These are phyloP conservation scores for Rubia tinctorum DNA, from an alignment of 305 asterid species.

Conservation along the genomic window DNA sequence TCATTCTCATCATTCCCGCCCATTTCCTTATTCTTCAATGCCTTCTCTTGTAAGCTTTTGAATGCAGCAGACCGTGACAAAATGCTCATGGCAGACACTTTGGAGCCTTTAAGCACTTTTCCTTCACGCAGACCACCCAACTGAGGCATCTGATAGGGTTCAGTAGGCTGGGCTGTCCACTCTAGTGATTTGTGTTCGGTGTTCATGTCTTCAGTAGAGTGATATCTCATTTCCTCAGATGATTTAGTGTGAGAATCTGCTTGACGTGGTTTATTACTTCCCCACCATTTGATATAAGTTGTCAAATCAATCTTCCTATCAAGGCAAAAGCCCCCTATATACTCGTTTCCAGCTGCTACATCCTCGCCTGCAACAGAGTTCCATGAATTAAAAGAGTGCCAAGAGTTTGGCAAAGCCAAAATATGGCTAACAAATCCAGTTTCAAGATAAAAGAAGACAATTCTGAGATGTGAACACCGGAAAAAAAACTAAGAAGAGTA, in stretches of 20 bases:
- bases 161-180: constrained; percentile 55
- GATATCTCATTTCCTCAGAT: constrained; percentile 58
- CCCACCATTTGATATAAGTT: constrained; percentile 97
- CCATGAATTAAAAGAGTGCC: constrained; percentile 20
- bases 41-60: constrained; percentile 74
- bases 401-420: constrained; percentile 13
- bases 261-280: constrained; percentile 54
- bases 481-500: neutral
- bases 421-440: neutral
- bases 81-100: constrained; percentile 73
- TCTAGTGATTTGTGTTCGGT: constrained; percentile 69
- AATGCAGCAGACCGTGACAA: constrained; percentile 77
- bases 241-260: constrained; percentile 58
- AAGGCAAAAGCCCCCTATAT: constrained; percentile 52
- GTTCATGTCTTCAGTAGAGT: constrained; percentile 57
- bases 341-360: constrained; percentile 55
- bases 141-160: constrained; percentile 90
- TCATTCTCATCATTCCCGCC: constrained; percentile 73
- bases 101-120: constrained; percentile 45
- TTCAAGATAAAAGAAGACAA: neutral
- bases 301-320: constrained; percentile 92
- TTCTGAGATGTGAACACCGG: neutral
- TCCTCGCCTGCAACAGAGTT: constrained; percentile 59
- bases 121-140: constrained; percentile 69
- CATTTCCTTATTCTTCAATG: constrained; percentile 58